Conservation (phyloP, 345 rosid species). For the Sonneratia caseolaris region DNA sequence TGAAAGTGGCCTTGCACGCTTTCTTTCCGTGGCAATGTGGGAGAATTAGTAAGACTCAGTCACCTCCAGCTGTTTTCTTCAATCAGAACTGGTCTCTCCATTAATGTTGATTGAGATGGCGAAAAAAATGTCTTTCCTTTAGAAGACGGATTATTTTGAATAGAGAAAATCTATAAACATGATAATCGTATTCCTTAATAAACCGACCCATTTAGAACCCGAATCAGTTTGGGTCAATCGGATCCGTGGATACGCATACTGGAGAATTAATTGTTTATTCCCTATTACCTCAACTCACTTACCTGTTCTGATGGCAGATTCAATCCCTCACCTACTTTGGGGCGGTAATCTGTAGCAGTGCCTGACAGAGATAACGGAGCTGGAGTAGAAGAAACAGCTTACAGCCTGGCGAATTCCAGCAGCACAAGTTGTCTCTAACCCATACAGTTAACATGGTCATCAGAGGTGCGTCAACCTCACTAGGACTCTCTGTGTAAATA, state of each 20-base stretch:
- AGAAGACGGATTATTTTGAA: too few relatives aligned
- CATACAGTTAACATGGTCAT: background rate
- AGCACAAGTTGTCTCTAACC: background rate
- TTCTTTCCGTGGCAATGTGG: background rate
- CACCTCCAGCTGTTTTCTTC: conserved; percentile 1
- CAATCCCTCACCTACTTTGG: background rate
- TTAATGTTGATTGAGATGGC: too few relatives aligned
- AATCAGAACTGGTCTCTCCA: background rate
- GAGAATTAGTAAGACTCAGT: background rate
- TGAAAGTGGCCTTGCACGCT: background rate
- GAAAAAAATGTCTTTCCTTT: too few relatives aligned
- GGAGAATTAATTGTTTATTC: too few relatives aligned
- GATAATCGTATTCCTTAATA: too few relatives aligned
- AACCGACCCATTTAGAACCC: too few relatives aligned
- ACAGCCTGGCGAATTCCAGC: background rate
- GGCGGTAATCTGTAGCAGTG: background rate
- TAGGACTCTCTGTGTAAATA: background rate
- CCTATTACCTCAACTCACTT: background rate
- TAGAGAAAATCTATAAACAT: too few relatives aligned
- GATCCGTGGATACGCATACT: too few relatives aligned
- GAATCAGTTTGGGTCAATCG: too few relatives aligned
- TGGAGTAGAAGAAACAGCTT: background rate
- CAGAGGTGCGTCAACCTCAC: background rate
- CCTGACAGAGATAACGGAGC: background rate
- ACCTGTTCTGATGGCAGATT: too few relatives aligned